phyloP scores from a whole-genome alignment of 331 rosid species.

The Pyracantha coccinea region DNA sequence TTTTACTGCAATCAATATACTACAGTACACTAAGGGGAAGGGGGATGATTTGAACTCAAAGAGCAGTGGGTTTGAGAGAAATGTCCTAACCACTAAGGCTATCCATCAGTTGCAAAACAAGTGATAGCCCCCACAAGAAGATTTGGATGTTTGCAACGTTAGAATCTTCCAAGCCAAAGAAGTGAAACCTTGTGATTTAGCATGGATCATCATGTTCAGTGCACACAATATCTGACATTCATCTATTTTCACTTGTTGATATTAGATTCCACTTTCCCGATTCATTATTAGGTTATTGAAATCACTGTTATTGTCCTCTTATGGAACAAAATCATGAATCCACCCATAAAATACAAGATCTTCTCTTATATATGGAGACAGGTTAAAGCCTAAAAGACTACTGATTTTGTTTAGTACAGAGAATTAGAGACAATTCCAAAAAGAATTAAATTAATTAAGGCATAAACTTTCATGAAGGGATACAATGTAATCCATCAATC shows the following conservation, averaged over 20 bases:
- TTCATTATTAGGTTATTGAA: neutral
- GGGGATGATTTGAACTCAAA: too few relatives aligned
- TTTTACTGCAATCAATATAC: too few relatives aligned
- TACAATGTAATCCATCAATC: conserved; percentile 9
- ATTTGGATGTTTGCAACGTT: conserved; percentile 1
- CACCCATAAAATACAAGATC: neutral
- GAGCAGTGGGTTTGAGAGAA: too few relatives aligned
- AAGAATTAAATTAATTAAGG: neutral
- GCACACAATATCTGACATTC: neutral
- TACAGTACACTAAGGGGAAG: too few relatives aligned
- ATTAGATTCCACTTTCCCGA: neutral
- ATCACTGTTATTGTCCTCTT: neutral
- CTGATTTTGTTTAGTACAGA: neutral
- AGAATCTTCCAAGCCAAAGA: neutral
- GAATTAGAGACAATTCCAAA: neutral
- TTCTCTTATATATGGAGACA: neutral
- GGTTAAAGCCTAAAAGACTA: neutral
- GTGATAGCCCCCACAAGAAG: neutral
- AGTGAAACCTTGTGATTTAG: neutral
- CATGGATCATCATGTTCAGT: neutral
- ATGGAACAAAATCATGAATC: neutral
- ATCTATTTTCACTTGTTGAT: neutral
- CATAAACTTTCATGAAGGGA: conserved; percentile 1
- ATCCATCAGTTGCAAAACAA: too few relatives aligned
- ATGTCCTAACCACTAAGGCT: accelerated